A percentile compares a stretch with the other conserved stretches of the same genome.
These are phyloP conservation scores for Dryadomyces quercivorus DNA, from an alignment of 2,329 filamentous ascomycete genomes.

Conservation along the genomic window DNA sequence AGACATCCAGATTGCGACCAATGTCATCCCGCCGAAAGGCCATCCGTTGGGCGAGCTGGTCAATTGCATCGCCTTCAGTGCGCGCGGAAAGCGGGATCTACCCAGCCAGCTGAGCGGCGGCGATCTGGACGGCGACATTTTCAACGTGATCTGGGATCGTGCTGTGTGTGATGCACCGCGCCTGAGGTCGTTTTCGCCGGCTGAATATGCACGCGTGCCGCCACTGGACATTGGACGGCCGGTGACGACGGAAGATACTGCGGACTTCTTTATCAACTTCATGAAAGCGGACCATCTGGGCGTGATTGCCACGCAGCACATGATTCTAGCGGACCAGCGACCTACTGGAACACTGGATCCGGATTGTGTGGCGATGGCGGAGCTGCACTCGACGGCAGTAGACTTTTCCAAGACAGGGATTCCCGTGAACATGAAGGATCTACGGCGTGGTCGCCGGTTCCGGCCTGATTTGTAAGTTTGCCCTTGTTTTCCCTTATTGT, in stretches of 20 bases:
- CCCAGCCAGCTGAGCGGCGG: slow-evolving; percentile 71
- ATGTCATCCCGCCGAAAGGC: slow-evolving; percentile 43
- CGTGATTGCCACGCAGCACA: slow-evolving; percentile 51
- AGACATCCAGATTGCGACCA: slow-evolving; percentile 57
- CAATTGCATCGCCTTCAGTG: slow-evolving; percentile 73
- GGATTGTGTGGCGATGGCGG: slow-evolving; percentile 43
- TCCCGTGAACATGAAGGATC: slow-evolving; percentile 31
- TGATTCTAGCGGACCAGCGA: slow-evolving; percentile 49
- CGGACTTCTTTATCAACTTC: slow-evolving; percentile 68
- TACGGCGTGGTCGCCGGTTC: slow-evolving; percentile 26
- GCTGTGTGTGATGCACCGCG: slow-evolving; percentile 27
- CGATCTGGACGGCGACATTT: slow-evolving; percentile 75
- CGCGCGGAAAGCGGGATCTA: slow-evolving; percentile 57
- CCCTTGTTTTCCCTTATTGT: not conserved
- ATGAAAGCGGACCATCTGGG: slow-evolving; percentile 57
- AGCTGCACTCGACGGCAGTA: slow-evolving; percentile 57
- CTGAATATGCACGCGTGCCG: slow-evolving; percentile 52
- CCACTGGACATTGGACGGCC: slow-evolving; percentile 47
- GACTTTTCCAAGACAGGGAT: slow-evolving; percentile 69
- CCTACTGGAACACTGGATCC: slow-evolving; percentile 35
- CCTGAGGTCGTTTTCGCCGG: slow-evolving; percentile 34
- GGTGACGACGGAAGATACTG: slow-evolving; percentile 56
- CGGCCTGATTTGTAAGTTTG: slow-evolving; percentile 46
- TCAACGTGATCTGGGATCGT: slow-evolving; percentile 65
- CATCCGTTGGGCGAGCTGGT: slow-evolving; percentile 50